Percentiles rank a stretch among this genome's conserved stretches.
These are phyloP conservation scores for Ganoderma leucocontextum DNA, from an alignment of 1,284 basidiomycete genomes.

Conservation along the genomic window DNA sequence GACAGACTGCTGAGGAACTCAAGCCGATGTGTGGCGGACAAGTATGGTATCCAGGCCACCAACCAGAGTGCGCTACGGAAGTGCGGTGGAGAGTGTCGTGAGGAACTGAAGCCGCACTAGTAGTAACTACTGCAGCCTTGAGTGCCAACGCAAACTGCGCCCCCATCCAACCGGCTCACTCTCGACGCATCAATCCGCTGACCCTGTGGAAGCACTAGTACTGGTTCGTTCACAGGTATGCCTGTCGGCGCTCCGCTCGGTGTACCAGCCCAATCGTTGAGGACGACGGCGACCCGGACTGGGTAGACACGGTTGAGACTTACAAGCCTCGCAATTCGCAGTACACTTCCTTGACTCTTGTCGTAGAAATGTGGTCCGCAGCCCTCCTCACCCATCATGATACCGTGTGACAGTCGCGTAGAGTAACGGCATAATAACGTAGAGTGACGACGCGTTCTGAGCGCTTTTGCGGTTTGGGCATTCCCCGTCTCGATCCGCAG, in stretches of 20 bases:
- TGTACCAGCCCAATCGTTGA: neutral
- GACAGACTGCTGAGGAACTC: conserved; percentile 6
- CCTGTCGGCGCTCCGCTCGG: neutral
- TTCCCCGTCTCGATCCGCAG: neutral
- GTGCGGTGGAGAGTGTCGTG: conserved; percentile 25
- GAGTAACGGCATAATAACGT: conserved; percentile 14
- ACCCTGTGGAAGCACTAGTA: conserved; percentile 15
- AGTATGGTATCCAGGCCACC: conserved; percentile 17
- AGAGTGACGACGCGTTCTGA: conserved; percentile 11
- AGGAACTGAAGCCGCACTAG: conserved; percentile 22
- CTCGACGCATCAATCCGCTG: neutral
- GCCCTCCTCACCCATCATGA: neutral
- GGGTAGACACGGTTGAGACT: conserved; percentile 6
- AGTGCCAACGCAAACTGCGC: conserved; percentile 21
- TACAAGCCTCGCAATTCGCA: neutral
- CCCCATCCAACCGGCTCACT: too few relatives aligned
- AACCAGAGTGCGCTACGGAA: conserved; percentile 10
- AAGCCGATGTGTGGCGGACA: conserved; percentile 15
- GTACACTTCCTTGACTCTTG: too few relatives aligned
- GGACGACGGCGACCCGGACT: conserved; percentile 10
- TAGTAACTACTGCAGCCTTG: conserved; percentile 30
- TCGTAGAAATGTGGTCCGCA: too few relatives aligned
- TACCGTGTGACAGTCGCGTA: conserved; percentile 22
- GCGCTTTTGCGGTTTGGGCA: neutral
- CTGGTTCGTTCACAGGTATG: conserved; percentile 16